These are phyloP conservation scores for Trichoderma koningii DNA, from an alignment of 2,329 filamentous ascomycete species.

Conservation along the genomic window DNA sequence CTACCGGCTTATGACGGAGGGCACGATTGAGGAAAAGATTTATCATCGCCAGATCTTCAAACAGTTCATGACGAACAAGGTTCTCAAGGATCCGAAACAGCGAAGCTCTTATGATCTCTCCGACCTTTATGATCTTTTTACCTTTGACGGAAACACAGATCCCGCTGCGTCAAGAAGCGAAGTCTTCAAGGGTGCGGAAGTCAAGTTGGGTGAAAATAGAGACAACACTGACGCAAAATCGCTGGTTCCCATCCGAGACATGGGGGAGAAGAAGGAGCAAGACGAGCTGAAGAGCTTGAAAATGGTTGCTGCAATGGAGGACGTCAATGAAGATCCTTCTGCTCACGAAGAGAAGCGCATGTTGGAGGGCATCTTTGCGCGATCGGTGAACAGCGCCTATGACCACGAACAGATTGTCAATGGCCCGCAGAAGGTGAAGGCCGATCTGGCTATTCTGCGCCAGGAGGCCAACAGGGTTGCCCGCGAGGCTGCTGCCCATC, in stretches of 20 bases:
- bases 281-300: constrained; percentile 55
- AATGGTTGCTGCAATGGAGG: constrained; percentile 66
- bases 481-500: constrained; percentile 72
- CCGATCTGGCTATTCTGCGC: constrained; percentile 76
- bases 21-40: constrained; percentile 98
- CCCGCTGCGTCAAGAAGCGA: constrained; percentile 74
- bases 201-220: constrained; percentile 43
- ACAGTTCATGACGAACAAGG: constrained; percentile 95
- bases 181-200: constrained; percentile 85
- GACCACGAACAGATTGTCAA: constrained; percentile 92
- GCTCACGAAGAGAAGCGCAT: constrained; percentile 70
- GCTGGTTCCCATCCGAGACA: constrained; percentile 26
- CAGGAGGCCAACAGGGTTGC: constrained; percentile 80
- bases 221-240: constrained; percentile 18
- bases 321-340: constrained; percentile 58
- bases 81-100: constrained; percentile 91
- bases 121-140: constrained; percentile 91
- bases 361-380: constrained; percentile 85
- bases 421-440: constrained; percentile 68
- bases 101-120: constrained; percentile 86
- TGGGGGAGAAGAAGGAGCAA: constrained; percentile 38
- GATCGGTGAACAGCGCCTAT: constrained; percentile 84
- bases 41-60: constrained; percentile 99
- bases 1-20: constrained; percentile 95
- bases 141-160: constrained; percentile 56